Evolutionary conservation across 306 rosid genomes (phyloP), one percentile per base, ranked within the genome.

Genomic region (Dalbergia oliveri): DNA sequence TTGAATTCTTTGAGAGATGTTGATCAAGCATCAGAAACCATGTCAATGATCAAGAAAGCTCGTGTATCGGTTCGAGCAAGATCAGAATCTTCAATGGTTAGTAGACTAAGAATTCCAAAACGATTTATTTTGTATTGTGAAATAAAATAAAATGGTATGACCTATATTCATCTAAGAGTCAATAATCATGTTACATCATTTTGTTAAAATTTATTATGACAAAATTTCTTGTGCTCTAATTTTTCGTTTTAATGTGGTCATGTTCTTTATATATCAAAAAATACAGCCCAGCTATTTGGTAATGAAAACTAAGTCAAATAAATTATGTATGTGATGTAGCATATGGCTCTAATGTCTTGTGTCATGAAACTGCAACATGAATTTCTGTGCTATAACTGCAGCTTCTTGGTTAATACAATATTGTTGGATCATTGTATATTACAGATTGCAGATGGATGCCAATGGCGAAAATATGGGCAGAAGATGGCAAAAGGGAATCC

Each of bases 401-500:
- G 59, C 18, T 33, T 9, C 13, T 33, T 9, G 5, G 67, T 4
- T 2, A 43, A 18, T 23, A 11, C 31, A 26, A 26, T 21, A 45
- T 11, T 54, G 16, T 67, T 45, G 54, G 16, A 76, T 61, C 59
- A 39, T 1, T 15, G 53, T 33, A 6, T 33, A 4, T 37, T 47
- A 67, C 78, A 90, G 94, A 84, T 90, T 60, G 81, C 90, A 11
- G 95, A 91, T 68, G 95, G 95, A 71, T 91, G 95, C 80, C 93
- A 91, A 60, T 91, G 95, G 95, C 69, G 95, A 73, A 91, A 91
- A 72, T 91, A 91, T 53, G 95, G 95, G 10, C 95, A 91, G 72
- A 91, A 91, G 63, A 91, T 89, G 93, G 95, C 95, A 3, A 91
- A 91, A 84, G 93, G 95, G 78, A 91, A 89, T 53, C 95, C 95